Conservation (phyloP, 148 eudicot genomes). For the Dianthus caryophyllus region DNA sequence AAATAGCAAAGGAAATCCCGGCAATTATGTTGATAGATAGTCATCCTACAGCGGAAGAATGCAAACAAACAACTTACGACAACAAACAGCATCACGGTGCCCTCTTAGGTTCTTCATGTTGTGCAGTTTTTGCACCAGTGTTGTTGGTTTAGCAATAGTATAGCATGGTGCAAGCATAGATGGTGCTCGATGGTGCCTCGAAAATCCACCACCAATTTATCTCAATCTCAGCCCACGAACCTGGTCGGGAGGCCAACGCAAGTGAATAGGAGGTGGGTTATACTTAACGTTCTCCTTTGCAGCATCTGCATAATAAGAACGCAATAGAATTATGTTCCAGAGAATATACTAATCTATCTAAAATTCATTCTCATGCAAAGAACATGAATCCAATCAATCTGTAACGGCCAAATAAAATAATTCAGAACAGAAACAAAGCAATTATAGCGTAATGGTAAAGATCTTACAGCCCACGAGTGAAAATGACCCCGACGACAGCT, state of each 20-base stretch:
- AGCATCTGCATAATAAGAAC: slow-evolving; percentile 42
- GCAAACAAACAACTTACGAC: slow-evolving; percentile 52
- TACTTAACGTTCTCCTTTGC: slow-evolving; percentile 28
- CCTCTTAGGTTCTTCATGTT: slow-evolving; percentile 74
- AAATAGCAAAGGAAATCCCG: neutral
- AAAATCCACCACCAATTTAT: slow-evolving; percentile 95
- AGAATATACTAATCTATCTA: neutral
- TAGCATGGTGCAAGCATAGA: slow-evolving; percentile 81
- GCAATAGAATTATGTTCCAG: neutral
- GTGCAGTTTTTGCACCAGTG: slow-evolving; percentile 94
- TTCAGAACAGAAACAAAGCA: slow-evolving; percentile 1
- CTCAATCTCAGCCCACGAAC: slow-evolving; percentile 81
- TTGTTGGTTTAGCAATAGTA: slow-evolving; percentile 92
- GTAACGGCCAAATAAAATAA: slow-evolving; percentile 3
- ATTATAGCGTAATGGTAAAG: slow-evolving; percentile 9
- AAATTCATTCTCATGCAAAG: neutral
- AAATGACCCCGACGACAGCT: slow-evolving; percentile 77
- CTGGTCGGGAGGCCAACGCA: slow-evolving; percentile 99
- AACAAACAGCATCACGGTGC: slow-evolving; percentile 89
- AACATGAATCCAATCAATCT: neutral
- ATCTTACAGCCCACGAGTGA: slow-evolving; percentile 73
- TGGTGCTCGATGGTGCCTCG: slow-evolving; percentile 92
- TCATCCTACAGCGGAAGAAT: neutral
- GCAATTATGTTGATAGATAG: neutral
- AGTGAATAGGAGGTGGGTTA: slow-evolving; percentile 46